A percentile compares a stretch with the other conserved stretches of the same genome.
phyloP scores from a whole-genome alignment of 1,139 yeast species.

The Kurtzmaniella natalensis region DNA sequence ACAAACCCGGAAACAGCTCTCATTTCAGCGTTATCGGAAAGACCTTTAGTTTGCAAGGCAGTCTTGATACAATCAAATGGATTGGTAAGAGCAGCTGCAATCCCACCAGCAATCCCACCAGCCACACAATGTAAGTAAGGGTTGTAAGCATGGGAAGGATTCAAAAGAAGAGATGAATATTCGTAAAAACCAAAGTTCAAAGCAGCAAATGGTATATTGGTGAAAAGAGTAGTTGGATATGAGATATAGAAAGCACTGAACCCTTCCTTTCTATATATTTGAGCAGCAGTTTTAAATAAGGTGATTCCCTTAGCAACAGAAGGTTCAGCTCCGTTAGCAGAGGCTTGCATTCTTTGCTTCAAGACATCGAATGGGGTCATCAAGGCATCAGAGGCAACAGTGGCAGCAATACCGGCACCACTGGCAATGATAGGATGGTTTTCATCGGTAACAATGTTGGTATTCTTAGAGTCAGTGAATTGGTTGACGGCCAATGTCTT shows the following conservation, averaged over 20 bases:
- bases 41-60: conserved; percentile 73
- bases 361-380: conserved; percentile 98
- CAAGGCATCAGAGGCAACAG: conserved; percentile 87
- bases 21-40: conserved; percentile 47
- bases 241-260: conserved; percentile 81
- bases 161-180: conserved; percentile 67
- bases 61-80: conserved; percentile 96
- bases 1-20: conserved; percentile 62
- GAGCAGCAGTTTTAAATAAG: conserved; percentile 34
- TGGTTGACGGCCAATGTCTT: conserved; percentile 54
- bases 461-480: conserved; percentile 26
- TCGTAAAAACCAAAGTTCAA: conserved; percentile 93
- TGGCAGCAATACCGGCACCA: conserved; percentile 89
- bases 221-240: conserved; percentile 89
- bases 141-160: conserved; percentile 75
- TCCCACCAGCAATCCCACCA: conserved; percentile 95
- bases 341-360: conserved; percentile 64
- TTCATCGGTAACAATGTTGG: conserved; percentile 50
- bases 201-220: conserved; percentile 95
- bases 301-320: conserved; percentile 9
- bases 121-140: conserved; percentile 90
- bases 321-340: conserved; percentile 7
- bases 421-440: conserved; percentile 82
- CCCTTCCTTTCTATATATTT: conserved; percentile 73
- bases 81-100: conserved; percentile 93